A percentile compares a stretch with the other conserved stretches of the same genome.
phyloP scores from a whole-genome alignment of 495 filamentous ascomycete species.

The Penicillium mononematosum region DNA sequence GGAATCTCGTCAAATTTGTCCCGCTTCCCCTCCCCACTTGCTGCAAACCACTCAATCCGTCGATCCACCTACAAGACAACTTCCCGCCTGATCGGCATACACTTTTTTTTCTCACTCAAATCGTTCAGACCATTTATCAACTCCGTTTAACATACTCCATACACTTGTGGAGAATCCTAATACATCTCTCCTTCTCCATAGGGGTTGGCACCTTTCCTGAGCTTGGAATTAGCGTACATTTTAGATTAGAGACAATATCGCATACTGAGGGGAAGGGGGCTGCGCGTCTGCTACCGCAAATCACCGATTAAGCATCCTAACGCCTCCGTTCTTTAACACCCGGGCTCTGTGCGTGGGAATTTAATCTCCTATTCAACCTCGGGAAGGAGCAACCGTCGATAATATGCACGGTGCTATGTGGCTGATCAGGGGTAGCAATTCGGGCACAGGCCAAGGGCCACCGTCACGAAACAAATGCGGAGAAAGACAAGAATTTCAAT shows the following conservation, averaged over 20 bases:
- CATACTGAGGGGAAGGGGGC: slow-evolving; percentile 1
- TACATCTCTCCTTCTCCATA: not conserved
- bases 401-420: slow-evolving; percentile 5
- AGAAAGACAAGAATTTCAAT: not conserved
- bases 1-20: slow-evolving; percentile 5
- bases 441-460: not conserved
- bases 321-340: not conserved
- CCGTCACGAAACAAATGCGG: not conserved
- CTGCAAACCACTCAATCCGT: slow-evolving; percentile 19
- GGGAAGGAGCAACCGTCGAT: not conserved
- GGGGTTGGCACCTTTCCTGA: not conserved
- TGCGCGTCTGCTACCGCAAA: slow-evolving; percentile 13
- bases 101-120: not conserved
- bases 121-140: not conserved
- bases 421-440: slow-evolving; percentile 6
- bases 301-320: slow-evolving; percentile 10
- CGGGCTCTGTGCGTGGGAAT: slow-evolving; percentile 2
- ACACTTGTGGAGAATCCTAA: not conserved
- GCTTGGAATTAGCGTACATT: not conserved
- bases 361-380: not conserved
- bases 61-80: slow-evolving; percentile 31
- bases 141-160: not conserved
- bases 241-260: slow-evolving; percentile 2
- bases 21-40: slow-evolving; percentile 13
- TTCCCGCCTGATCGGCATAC: slow-evolving; percentile 45